Conservation (phyloP, 192 early-diverging fungal species). For the Gamsiella multidivaricata region DNA sequence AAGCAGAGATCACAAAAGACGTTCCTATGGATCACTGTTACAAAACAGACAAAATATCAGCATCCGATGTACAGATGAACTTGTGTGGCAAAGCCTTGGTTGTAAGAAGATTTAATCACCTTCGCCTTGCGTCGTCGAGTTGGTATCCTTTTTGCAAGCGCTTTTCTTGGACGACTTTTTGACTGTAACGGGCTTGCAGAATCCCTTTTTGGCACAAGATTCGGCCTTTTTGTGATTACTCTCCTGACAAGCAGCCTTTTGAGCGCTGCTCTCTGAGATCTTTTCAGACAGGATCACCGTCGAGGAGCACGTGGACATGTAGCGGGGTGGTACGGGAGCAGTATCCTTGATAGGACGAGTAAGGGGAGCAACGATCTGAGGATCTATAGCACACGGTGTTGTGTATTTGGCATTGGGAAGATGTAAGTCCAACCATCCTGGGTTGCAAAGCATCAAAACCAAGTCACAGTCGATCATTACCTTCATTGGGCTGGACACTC, state of each 20-base stretch:
- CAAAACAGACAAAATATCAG: not conserved
- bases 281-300: not conserved
- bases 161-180: not conserved
- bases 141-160: not conserved
- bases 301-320: not conserved
- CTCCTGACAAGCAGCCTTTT: too few relatives aligned
- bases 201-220: not conserved
- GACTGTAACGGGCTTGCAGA: not conserved
- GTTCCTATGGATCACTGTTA: constrained; percentile 37
- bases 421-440: too few relatives aligned
- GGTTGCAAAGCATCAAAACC: too few relatives aligned
- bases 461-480: constrained; percentile 5
- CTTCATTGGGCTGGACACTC: constrained; percentile 7
- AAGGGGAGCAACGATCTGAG: too few relatives aligned
- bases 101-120: too few relatives aligned
- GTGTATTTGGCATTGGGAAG: not conserved
- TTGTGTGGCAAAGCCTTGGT: too few relatives aligned
- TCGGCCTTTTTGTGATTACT: too few relatives aligned
- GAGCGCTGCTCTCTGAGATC: too few relatives aligned
- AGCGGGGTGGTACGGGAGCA: not conserved
- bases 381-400: not conserved
- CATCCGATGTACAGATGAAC: too few relatives aligned
- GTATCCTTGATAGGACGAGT: not conserved
- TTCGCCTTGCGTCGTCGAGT: too few relatives aligned
- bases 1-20: constrained; percentile 69